Conservation (phyloP, 805 yeast species). For the Yamadazyma phyllophila region DNA sequence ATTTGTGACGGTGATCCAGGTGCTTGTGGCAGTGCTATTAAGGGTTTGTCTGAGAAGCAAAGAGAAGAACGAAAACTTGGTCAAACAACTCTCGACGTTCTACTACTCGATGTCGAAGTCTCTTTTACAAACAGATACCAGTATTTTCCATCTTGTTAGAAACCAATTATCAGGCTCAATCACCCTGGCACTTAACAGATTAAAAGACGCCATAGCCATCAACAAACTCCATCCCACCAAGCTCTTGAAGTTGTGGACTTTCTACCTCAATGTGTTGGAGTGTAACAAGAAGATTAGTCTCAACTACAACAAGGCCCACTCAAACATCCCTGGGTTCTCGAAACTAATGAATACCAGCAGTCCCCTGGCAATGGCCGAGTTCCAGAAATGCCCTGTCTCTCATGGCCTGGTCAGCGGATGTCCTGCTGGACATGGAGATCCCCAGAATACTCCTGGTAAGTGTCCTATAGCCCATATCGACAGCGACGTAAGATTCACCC, state of each 20-base stretch:
- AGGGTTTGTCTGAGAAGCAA: slow-evolving; percentile 9
- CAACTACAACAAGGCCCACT: slow-evolving; percentile 33
- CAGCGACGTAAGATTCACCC: not conserved
- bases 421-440: slow-evolving; percentile 16
- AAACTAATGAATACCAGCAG: slow-evolving; percentile 1
- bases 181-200: not conserved
- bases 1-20: slow-evolving; percentile 11
- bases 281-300: slow-evolving; percentile 27
- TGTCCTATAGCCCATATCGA: slow-evolving; percentile 33
- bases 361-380: not conserved
- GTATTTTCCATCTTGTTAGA: slow-evolving; percentile 6
- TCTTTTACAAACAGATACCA: slow-evolving; percentile 1
- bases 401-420: slow-evolving; percentile 8
- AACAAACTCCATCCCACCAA: slow-evolving; percentile 9
- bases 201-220: not conserved
- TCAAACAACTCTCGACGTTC: slow-evolving; percentile 13
- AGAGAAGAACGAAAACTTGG: slow-evolving; percentile 12
- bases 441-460: slow-evolving; percentile 14
- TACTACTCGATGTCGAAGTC: slow-evolving; percentile 11
- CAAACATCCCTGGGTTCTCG: slow-evolving; percentile 27
- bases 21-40: slow-evolving; percentile 11
- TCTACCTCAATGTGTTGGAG: slow-evolving; percentile 36
- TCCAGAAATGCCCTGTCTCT: slow-evolving; percentile 14
- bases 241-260: slow-evolving; percentile 28
- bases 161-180: slow-evolving; percentile 9